Percentiles rank a stretch among this genome's conserved stretches.
Conservation (phyloP, 495 filamentous ascomycete genomes). For the Neurospora tetraspora region DNA sequence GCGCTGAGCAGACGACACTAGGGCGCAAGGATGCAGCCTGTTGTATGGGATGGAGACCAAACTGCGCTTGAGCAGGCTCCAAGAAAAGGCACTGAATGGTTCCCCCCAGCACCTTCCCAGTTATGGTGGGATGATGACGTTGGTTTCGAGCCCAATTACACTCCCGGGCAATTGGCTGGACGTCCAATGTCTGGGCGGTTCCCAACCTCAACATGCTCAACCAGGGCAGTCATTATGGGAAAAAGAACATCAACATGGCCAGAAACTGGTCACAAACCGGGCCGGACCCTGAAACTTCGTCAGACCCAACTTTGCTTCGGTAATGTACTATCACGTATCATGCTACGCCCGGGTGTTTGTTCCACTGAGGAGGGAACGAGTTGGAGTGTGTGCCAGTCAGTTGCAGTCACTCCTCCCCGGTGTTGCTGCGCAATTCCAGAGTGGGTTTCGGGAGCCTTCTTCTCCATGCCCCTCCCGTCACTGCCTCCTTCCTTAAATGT, state of each 20-base stretch:
- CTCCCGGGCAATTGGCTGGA: slow-evolving; percentile 20
- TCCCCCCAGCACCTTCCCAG: neutral
- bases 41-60: neutral
- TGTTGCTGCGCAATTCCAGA: neutral
- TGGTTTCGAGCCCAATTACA: slow-evolving; percentile 26
- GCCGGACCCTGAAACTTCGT: slow-evolving; percentile 30
- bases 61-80: neutral
- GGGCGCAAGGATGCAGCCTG: neutral
- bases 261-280: slow-evolving; percentile 3
- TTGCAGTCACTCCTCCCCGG: neutral
- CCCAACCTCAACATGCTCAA: neutral
- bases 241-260: slow-evolving; percentile 6
- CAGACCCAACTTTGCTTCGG: slow-evolving; percentile 6
- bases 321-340: neutral
- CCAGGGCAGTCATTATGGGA: neutral
- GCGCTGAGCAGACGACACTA: neutral
- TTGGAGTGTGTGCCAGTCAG: neutral
- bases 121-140: slow-evolving; percentile 38
- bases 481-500: neutral
- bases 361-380: neutral
- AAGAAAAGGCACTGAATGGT: neutral
- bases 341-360: neutral
- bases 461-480: neutral
- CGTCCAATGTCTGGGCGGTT: neutral
- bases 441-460: neutral